Evolutionary conservation across 202 grass and related monocot genomes (phyloP), one percentile per base, ranked within the genome.

Genomic region (Setaria italica): DNA sequence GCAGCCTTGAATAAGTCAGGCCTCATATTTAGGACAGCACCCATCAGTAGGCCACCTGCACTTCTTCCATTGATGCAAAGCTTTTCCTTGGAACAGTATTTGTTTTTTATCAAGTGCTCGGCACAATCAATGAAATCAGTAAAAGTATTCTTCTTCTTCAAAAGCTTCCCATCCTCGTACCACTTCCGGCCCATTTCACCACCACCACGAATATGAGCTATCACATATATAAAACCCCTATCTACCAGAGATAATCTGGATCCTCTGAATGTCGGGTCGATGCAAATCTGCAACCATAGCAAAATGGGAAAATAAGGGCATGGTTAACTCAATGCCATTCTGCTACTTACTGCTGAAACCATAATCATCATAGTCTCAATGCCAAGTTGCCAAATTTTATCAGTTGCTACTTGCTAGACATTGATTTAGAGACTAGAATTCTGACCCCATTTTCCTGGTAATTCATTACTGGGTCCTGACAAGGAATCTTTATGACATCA

Each of bases 101-200:
- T 95, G 67, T 92, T 95, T 87, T 81, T 57, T 89, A 98, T 93
- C 58, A 98, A 90, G 71, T 98, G 70, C 73, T 98, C 95, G 13
- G 93, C 95, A 77, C 92, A 95, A 66, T 79, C 74, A 50, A 95
- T 95, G 86, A 98, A 98, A 92, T 98, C 93, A 30, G 95, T 95
- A 86, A 98, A 98, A 49, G 95, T 98, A 74, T 95, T 98, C 70
- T 79, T 92, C 81, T 98, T 98, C 80, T 90, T 94, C 75, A 91
- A 73, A 9, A 95, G 67, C 72, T 98, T 98, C 67, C 95, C 95
- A 77, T 94, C 86, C 77, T 98, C 95, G 19, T 98, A 98, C 93
- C 95, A 98, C 37, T 84, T 91, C 14, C 95, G 91, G 7, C 95
- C 95, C 95, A 98, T 98, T 90, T 98, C 95, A 70, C 95, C 95